Base-by-base conservation (phyloP, 441 rosid genomes). In the Gossypium schwendimanii region DNA sequence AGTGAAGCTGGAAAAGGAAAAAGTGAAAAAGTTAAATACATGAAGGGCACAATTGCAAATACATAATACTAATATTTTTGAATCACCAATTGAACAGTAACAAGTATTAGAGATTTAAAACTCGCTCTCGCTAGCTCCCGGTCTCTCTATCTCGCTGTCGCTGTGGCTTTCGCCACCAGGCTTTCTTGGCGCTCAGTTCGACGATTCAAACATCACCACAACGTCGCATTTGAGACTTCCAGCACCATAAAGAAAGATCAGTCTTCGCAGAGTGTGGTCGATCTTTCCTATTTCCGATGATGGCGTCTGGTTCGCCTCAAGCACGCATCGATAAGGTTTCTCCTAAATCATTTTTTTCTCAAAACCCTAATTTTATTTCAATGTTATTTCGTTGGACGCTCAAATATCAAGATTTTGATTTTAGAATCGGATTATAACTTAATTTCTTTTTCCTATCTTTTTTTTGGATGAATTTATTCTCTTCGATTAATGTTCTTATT, bases 321-420 rank as follows among this genome's bases (percentile, higher is more conserved):
- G 49, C 75, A 47, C 92, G 95, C 58, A 81, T 93, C 45, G 86
- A 93, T 78, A 91, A 89, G 97, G 98, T 93, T 8, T 81, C 17
- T 70, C 53, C 77, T 36, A 21, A 45, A 14, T 66, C 18, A 65
- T 15, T 28, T 3, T 15, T 15, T 50, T 24, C 53, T 17, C 62
- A 9, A 49, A 74, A 77, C 67, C 73, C 50, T 54, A 15, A 15
- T 50, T 15, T 26, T 68, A 6, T 28, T 18, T 41, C 10, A n/a
- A 8, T 23, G 61, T 12, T n/a, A 12, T 45, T 44, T 31, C 18
- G 70, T 60, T 31, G 4, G 24, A 8, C 11, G 3, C 17, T 8
- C 20, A 31, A 17, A n/a, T 24, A n/a, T 65, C 14, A 45, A 39
- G 18, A 14, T 23, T 65, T 14, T 45, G 39, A 50, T 50, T 50